Base-by-base conservation (phyloP, 441 rosid genomes). In the Pelargonium fulgidum region DNA sequence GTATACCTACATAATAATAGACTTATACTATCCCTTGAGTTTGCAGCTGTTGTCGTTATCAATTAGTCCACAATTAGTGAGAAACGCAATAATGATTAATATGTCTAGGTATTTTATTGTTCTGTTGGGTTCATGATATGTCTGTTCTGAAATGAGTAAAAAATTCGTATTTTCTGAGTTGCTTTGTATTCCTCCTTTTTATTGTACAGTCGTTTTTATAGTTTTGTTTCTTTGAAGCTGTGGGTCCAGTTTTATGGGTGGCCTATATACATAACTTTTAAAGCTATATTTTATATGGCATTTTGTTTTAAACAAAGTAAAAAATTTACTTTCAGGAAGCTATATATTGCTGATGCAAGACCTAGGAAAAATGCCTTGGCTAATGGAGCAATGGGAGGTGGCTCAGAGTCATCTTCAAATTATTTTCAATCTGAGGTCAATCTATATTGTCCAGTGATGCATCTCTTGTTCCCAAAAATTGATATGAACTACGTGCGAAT, bases 311-410 rank as follows among this genome's bases (percentile, higher is more conserved):
- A 33, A 33, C 39, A 33, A 33, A 33, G 39, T 33, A 33, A 33
- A 33, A 33, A 33, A 33, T 44, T 17, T 72, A 54, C 68, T 78
- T 78, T 69, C 70, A 92, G 99, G 86, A 95, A 95, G 83, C 86
- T 95, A 65, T 95, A 92, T 75, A 92, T 95, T 73, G 98, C 89
- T 66, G 99, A 95, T 79, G 99, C 99, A 66, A 89, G 99, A 80
- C 98, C 99, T 39, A 87, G 96, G 76, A 95, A 89, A 85, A 92
- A 95, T 86, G 98, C 98, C 72, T 82, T 95, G 68, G 99, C 99
- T 69, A 95, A 95, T 90, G 99, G 97, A 33, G 99, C 99, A 68
- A 92, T 78, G 95, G 99, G 99, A 74, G 99, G 99, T 80, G 99
- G 99, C 77, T 92, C 97, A 0, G 98, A 95, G 78, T 95, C 99